Evolutionary conservation across 352 stramenopile species (phyloP).

Genomic region (Globisporangium lucens): DNA sequence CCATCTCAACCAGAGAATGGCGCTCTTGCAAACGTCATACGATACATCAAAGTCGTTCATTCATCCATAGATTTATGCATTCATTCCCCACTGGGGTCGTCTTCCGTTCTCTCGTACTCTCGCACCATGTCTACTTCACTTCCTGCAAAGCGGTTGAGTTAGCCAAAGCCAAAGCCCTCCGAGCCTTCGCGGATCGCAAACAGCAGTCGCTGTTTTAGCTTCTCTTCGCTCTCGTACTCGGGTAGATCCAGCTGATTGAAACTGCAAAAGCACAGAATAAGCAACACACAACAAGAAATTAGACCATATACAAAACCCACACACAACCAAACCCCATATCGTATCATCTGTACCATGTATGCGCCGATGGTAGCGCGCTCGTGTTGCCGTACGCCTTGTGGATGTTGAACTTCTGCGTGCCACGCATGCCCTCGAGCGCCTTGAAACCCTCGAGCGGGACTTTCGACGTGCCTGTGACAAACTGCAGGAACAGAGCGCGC

Average conservation of each 20-base stretch:
- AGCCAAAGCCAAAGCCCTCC: conserved; percentile 98
- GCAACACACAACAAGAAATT: not conserved
- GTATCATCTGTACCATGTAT: conserved; percentile 91
- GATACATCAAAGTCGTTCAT: conserved; percentile 1
- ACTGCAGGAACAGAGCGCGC: conserved; percentile 91
- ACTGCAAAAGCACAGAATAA: conserved; percentile 28
- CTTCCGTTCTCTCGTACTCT: not conserved
- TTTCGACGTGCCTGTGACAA: conserved; percentile 91
- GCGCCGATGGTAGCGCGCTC: conserved; percentile 87
- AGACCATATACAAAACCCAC: not conserved
- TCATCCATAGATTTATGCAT: not conserved
- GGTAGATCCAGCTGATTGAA: conserved; percentile 99
- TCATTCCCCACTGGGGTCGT: not conserved
- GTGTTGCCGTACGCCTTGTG: conserved; percentile 95
- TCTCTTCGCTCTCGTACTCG: conserved; percentile 97
- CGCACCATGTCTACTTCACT: not conserved
- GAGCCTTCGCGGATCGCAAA: conserved; percentile 97
- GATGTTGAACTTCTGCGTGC: conserved; percentile 99
- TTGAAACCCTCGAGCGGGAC: conserved; percentile 98
- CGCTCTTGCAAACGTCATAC: too few relatives aligned
- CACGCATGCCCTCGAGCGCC: conserved; percentile 98
- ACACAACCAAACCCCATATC: not conserved
- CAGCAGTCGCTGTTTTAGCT: conserved; percentile 96
- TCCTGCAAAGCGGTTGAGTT: conserved; percentile 20
- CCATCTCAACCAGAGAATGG: too few relatives aligned